Base-by-base conservation (phyloP, 805 yeast species). In the Ogataea ganodermae region DNA sequence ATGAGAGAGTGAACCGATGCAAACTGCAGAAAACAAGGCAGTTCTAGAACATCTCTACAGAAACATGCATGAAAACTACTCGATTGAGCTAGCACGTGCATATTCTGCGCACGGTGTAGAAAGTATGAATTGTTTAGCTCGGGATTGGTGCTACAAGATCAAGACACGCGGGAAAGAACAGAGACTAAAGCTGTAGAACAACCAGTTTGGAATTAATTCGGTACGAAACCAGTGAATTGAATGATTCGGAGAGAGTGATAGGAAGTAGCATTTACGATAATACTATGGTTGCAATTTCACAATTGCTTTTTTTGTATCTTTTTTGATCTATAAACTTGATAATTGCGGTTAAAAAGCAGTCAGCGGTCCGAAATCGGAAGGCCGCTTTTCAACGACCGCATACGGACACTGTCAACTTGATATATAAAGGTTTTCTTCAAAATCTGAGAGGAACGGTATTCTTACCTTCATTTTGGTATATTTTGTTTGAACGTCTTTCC, bases 1-100 rank as follows among this genome's bases (percentile, higher is more conserved):
- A 21, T 35, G 28, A 35, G 26, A 27, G 6, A 22, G 5, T 6
- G 14, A 35, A n/a, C 13, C n/a, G 27, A 35, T 35, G 22, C 28
- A 22, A 21, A 22, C 27, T 35, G 39, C 39, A 35, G 39, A 35
- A 14, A 21, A 17, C 42, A 18, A 16, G 42, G 42, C 42, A 26
- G 32, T 38, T 38, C 42, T 38, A 38, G 42, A 38, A 24, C 30
- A 3, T 27, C 7, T 3, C 17, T 14, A 17, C 31, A 17, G 14
- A 26, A 38, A 9, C 13, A 22, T 38, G 42, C 33, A 17, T n/a
- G 20, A 26, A 16, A 7, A 22, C 30, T 36, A 17, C 31, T 23
- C 12, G n/a, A 38, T 27, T 12, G 24, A 33, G 42, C 10, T 16
- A 14, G 13, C 6, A n/a, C 33, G 24, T 26, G 42, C 42, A 38